A percentile compares a stretch with the other conserved stretches of the same genome.
Evolutionary conservation across 495 filamentous ascomycete species (phyloP).

Genomic region (Cercophora samala): DNA sequence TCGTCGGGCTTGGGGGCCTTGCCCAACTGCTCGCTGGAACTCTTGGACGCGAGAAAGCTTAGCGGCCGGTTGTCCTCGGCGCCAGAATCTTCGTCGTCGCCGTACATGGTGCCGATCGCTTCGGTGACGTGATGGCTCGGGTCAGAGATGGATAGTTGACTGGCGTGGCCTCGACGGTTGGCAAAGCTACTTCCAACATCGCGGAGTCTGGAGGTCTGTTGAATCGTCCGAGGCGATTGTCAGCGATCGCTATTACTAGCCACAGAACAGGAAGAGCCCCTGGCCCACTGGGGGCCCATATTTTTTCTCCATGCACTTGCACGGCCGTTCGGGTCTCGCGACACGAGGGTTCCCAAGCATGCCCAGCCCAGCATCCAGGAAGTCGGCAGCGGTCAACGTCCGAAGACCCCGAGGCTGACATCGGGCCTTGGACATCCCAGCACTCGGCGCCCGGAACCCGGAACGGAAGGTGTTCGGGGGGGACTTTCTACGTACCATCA

Average conservation of each 20-base stretch:
- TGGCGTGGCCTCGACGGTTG: slow-evolving; percentile 53
- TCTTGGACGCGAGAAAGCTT: slow-evolving; percentile 45
- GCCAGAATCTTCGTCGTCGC: slow-evolving; percentile 53
- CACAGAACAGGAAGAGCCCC: slow-evolving; percentile 14
- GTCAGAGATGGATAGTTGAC: slow-evolving; percentile 57
- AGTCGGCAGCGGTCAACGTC: slow-evolving; percentile 15
- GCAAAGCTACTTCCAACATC: slow-evolving; percentile 54
- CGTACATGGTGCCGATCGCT: slow-evolving; percentile 94
- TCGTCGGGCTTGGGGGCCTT: slow-evolving; percentile 24
- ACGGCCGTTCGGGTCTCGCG: slow-evolving; percentile 13
- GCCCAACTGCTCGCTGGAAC: slow-evolving; percentile 38
- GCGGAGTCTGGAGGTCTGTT: slow-evolving; percentile 54
- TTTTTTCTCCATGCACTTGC: slow-evolving; percentile 23
- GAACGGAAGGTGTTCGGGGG: slow-evolving; percentile 4
- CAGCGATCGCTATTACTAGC: slow-evolving; percentile 20
- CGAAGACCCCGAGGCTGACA: slow-evolving; percentile 20
- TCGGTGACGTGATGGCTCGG: slow-evolving; percentile 94
- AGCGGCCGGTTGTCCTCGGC: slow-evolving; percentile 47
- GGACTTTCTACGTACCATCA: slow-evolving; percentile 37
- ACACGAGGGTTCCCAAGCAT: slow-evolving; percentile 22
- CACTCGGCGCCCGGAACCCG: not conserved
- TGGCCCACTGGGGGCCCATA: slow-evolving; percentile 36
- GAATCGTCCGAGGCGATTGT: slow-evolving; percentile 6
- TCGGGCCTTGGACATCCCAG: slow-evolving; percentile 8
- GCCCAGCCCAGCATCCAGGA: slow-evolving; percentile 5